Evolutionary conservation across 257 asterid species (phyloP), one percentile per base, ranked within the genome.

Genomic region (Capsicum rhomboideum): DNA sequence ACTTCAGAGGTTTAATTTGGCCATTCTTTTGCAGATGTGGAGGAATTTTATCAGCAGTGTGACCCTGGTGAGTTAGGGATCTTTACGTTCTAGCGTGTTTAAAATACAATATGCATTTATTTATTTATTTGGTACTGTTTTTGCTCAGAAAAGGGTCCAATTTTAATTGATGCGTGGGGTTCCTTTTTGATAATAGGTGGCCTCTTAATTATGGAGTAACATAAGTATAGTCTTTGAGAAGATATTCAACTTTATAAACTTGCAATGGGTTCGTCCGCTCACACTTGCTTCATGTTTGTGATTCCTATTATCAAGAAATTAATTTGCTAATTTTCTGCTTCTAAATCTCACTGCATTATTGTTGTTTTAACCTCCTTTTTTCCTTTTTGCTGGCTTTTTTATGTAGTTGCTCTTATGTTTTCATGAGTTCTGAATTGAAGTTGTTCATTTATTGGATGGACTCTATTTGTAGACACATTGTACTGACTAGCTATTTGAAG

Each of bases 1-100:
- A 63, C 55, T 63, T 82, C 40, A 80, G 29, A 55, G 74, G 52
- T 66, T 80, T 40, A 82, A 61, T 64, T 64, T 26, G 78, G 44
- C 64, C 20, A 44, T 6, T 82, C 17, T 17, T 18, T 82, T 46
- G 78, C 84, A 82, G 79, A 64, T 82, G 84, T 82, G 78, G 84
- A 64, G 34, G 78, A 82, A 58, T 64, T 82, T 82, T 82, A 82
- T 82, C 84, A 82, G 58, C 78, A 82, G 64, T 82, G 84, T 64
- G 84, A 82, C 78, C 84, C 84, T 29, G 84, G 79, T 82, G 79
- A 82, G 84, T 82, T 81, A 63, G 55, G 40, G 78, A 82, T 82
- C 56, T 31, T 82, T 82, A 26, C 26, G 46, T 37, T 20, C 8
- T 82, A 82, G 34, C 74, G 52, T 14, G 55, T 61, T 61, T 42